Evolutionary conservation across 164 flowering plant genomes (phyloP).

Genomic region (Tetracentron sinense): DNA sequence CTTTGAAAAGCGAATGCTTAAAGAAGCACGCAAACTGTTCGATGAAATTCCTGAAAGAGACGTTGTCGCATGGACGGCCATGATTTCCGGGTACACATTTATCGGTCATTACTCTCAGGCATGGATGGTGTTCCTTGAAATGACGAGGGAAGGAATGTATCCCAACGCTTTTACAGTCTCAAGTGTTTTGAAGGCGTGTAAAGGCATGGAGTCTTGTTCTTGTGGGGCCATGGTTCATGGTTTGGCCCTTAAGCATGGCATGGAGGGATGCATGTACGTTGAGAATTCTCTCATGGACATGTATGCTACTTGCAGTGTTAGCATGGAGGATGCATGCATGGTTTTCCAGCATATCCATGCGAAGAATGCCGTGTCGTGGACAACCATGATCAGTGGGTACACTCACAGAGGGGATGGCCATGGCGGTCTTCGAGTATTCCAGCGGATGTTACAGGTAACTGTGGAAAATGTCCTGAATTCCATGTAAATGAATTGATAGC

Average conservation of each 20-base stretch:
- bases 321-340: constrained; percentile 55
- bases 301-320: constrained; percentile 60
- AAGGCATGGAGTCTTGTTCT: constrained; percentile 37
- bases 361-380: constrained; percentile 72
- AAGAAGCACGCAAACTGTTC: constrained; percentile 40
- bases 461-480: too few species aligned
- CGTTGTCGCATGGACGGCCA: constrained; percentile 80
- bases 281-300: constrained; percentile 72
- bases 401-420: constrained; percentile 61
- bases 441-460: constrained; percentile 55
- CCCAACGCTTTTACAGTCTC: constrained; percentile 74
- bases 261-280: constrained; percentile 53
- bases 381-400: constrained; percentile 71
- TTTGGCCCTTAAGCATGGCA: constrained; percentile 53
- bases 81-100: constrained; percentile 68
- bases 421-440: constrained; percentile 49
- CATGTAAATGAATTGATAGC: too few species aligned
- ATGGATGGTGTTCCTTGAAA: constrained; percentile 49
- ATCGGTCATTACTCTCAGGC: constrained; percentile 31
- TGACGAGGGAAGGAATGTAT: constrained; percentile 33
- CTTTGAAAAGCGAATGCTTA: constrained; percentile 33
- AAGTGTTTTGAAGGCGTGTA: constrained; percentile 68
- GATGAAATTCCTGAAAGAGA: constrained; percentile 49
- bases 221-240: constrained; percentile 61
- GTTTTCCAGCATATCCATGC: constrained; percentile 44